Evolutionary conservation across 2,329 filamentous ascomycete genomes (phyloP).

Genomic region (Zalaria sp.): DNA sequence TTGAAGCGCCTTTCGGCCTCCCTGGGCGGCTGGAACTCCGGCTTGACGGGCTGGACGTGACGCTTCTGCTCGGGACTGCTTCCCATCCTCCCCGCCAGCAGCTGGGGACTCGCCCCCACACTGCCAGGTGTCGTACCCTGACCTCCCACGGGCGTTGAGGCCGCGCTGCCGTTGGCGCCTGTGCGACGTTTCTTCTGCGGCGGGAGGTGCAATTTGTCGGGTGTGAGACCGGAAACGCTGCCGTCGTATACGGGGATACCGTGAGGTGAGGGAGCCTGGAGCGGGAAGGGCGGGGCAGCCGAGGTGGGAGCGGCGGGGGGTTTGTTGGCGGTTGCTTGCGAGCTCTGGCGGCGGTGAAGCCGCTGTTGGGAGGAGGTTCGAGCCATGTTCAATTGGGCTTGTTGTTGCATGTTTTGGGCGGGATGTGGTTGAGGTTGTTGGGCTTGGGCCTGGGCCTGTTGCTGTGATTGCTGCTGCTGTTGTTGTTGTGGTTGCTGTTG

Average conservation of each 20-base stretch:
- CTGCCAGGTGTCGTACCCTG: slow-evolving; percentile 19
- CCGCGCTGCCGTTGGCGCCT: slow-evolving; percentile 22
- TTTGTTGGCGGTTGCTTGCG: slow-evolving; percentile 9
- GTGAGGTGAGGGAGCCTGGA: slow-evolving; percentile 38
- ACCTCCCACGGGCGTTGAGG: slow-evolving; percentile 22
- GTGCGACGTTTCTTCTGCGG: slow-evolving; percentile 42
- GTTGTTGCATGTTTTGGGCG: slow-evolving; percentile 4
- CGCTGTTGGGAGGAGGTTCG: neutral
- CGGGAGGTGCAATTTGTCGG: slow-evolving; percentile 44
- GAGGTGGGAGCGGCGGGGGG: slow-evolving; percentile 35
- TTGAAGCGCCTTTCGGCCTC: slow-evolving; percentile 33
- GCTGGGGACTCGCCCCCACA: slow-evolving; percentile 23
- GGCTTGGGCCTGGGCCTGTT: slow-evolving; percentile 5
- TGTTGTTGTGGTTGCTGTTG: slow-evolving; percentile 5
- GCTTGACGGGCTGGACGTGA: slow-evolving; percentile 16
- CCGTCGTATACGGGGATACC: slow-evolving; percentile 44
- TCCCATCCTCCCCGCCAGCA: slow-evolving; percentile 19
- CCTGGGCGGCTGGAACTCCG: slow-evolving; percentile 26
- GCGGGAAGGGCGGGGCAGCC: slow-evolving; percentile 37
- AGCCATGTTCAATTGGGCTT: slow-evolving; percentile 1
- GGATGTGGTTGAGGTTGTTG: slow-evolving; percentile 1
- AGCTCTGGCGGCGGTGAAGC: slow-evolving; percentile 2
- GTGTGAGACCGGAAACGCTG: slow-evolving; percentile 33
- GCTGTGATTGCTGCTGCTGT: slow-evolving; percentile 4
- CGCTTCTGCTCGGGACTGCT: slow-evolving; percentile 32